Evolutionary conservation across 148 eudicot genomes (phyloP), one percentile per base, ranked within the genome.

Genomic region (Bassia scoparia): DNA sequence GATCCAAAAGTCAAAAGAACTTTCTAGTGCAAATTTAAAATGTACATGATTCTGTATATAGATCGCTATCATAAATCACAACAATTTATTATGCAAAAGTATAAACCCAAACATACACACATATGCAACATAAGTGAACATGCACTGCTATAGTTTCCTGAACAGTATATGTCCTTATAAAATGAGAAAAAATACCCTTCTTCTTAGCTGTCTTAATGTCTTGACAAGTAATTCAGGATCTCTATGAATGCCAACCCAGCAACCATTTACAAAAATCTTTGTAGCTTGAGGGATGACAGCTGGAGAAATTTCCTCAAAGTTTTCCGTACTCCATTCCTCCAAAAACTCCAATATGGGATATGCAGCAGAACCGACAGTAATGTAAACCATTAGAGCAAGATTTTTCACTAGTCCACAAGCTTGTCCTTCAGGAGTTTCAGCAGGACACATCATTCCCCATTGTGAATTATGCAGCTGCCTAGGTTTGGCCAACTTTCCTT

Each of bases 381-480:
- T 84, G 71, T 95, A 89, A 17, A 90, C 99, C 99, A 95, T 95
- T 77, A 95, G 70, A 26, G 99, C 99, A 74, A 95, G 97, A 82
- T 95, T 95, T 81, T 95, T 95, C 72, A 95, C 96, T 59, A 95
- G 78, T 17, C 99, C 99, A 84, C 99, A 95, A 41, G 99, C 99
- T 79, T 94, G 98, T 68, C 98, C 98, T 86, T 94, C 99, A 74
- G 99, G 99, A 30, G 99, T 92, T 83, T 95, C 97, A 56, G 99
- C 99, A 67, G 99, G 99, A 78, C 99, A 95, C 99, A 95, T 95
- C 99, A 95, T 95, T 69, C 99, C 97, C 97, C 99, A 95, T 71
- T 95, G 99, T 1, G 99, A 95, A 83, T 92, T 95, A 71, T 95
- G 99, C 82, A 95, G 76, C 85, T 95, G 99, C 82, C 99, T 86